Evolutionary conservation across 2,329 filamentous ascomycete species (phyloP), one percentile per base, ranked within the genome.

Genomic region (Zarea fungicola): DNA sequence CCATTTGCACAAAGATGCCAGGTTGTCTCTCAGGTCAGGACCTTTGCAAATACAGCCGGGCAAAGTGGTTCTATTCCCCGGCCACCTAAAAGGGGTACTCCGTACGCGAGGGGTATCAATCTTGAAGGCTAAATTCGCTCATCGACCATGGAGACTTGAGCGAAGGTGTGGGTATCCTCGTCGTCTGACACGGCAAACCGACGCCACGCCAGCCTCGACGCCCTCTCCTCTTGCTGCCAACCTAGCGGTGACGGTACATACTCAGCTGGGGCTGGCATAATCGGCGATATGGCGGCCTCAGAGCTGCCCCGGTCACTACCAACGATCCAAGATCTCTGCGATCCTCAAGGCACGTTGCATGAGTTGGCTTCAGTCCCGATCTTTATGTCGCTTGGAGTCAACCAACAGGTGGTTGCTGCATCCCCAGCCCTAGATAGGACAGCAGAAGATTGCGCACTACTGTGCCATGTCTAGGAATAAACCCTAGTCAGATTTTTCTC

Each of bases 211-310:
- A 31, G 21, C 26, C 19, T 19, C 39, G 9, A 16, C n/a, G 39
- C 23, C 39, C 25, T 42, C 42, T 26, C 16, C 7, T 13, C 26
- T 29, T 7, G 13, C 26, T 7, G 26, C 26, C 23, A 28, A n/a
- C n/a, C 13, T 22, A 32, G 21, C 6, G 28, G 35, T 47, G 44
- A 47, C 44, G 31, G 44, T 40, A n/a, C n/a, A n/a, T n/a, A 16
- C 44, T 47, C 44, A 47, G 44, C 44, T 47, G 36, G 44, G 44
- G 44, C 44, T 47, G 35, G 25, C 44, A 47, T 34, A 40, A 47
- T 47, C 44, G 44, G 26, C 44, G 44, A 47, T 47, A 47, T 41
- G 44, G 36, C 36, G 44, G 44, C 44, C 23, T 41, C 19, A 36
- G 43, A 39, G 35, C 35, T 47, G 44, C 44, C 44, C 44, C 44